A percentile compares a stretch with the other conserved stretches of the same genome.
phyloP scores from a whole-genome alignment of 169 alveolate genomes.

The Cryptosporidium andersoni region DNA sequence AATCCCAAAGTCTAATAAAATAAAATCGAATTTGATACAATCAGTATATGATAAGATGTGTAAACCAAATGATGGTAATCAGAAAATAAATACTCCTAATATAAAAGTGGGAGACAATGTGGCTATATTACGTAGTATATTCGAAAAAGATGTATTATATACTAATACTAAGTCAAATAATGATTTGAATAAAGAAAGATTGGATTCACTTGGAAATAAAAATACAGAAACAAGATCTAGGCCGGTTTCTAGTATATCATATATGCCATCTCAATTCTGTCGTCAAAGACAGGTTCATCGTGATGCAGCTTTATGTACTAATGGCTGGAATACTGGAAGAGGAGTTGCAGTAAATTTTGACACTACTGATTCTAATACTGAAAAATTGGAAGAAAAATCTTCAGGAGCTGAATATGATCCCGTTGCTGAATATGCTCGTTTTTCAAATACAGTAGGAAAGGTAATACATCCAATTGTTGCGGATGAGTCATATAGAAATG shows the following conservation, averaged over 20 bases:
- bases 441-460: slow-evolving; percentile 63
- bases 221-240: background rate
- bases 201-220: background rate
- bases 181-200: background rate
- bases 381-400: slow-evolving; percentile 1
- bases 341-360: slow-evolving; percentile 1
- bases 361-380: slow-evolving; percentile 13
- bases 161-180: slow-evolving; percentile 3
- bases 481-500: slow-evolving; percentile 56
- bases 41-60: no score
- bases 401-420: slow-evolving; percentile 45
- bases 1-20: no score
- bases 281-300: slow-evolving; percentile 3
- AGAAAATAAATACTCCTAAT: no score
- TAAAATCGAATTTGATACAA: no score
- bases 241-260: background rate
- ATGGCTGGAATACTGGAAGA: slow-evolving; percentile 48
- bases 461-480: slow-evolving; percentile 52
- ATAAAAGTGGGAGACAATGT: no score
- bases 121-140: no score
- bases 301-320: slow-evolving; percentile 39
- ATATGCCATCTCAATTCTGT: slow-evolving; percentile 30
- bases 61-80: no score
- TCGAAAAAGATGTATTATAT: no score
- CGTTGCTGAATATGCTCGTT: slow-evolving; percentile 60